Evolutionary conservation across 371 early-diverging fungal species (phyloP), one percentile per base, ranked within the genome.

Genomic region (Nematocida major): DNA sequence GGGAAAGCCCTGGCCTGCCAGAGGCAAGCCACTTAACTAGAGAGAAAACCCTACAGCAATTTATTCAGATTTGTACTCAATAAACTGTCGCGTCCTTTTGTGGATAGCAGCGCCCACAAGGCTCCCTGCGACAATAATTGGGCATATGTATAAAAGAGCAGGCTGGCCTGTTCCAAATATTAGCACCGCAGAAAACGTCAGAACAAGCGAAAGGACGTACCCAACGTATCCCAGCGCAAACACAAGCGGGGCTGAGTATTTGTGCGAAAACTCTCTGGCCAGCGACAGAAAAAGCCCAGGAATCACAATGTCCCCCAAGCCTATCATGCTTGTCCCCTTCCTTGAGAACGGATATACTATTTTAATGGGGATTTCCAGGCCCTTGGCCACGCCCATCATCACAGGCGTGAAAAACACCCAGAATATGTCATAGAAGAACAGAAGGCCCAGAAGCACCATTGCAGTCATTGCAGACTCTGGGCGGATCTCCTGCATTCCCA

Each of bases 401-500:
- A 95, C 96, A 61, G 92, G 92, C 1, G 95, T 94, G 34, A 93
- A 93, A 87, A 94, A 95, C 62, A 95, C 96, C 95, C 95, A 95
- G 80, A 94, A 95, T 66, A 95, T 89, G 83, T 95, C 96, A 81
- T 95, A 95, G 51, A 93, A 81, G 85, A 95, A 95, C 48, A 95
- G 85, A 34, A 92, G 93, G 49, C 88, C 84, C 39, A 95, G 87
- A 49, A 95, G 87, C 47, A 92, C 90, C 85, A 92, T 90, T 26
- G 93, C 96, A 0, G 94, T 94, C 82, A 88, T 88, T 88, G 94
- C 93, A 0, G 93, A 91, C 82, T 94, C 94, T 45, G 94, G 86
- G 1, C 90, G 88, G 40, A 95, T 86, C 38, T 94, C 85, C 66
- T 89, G 89, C 67, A 94, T 89, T 38, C 92, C 92, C 59, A 89